These are phyloP conservation scores for Venturia asperata DNA, from an alignment of 2,329 filamentous ascomycete genomes.

Conservation along the genomic window DNA sequence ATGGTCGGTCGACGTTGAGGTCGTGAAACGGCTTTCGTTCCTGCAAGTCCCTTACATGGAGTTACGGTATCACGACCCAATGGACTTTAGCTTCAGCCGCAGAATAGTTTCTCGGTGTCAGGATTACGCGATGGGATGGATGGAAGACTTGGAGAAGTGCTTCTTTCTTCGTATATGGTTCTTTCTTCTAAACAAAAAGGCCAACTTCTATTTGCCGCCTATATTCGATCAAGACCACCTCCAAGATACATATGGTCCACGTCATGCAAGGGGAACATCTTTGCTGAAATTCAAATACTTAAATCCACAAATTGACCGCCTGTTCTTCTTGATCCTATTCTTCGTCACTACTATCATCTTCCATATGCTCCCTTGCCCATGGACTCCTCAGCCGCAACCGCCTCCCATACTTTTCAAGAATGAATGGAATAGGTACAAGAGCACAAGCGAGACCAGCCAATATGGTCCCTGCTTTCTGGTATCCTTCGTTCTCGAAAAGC, in stretches of 20 bases:
- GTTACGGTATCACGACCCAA: too few species aligned
- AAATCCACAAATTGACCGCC: neutral
- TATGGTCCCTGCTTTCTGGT: conserved; percentile 72
- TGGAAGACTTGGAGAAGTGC: neutral
- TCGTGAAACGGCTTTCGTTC: neutral
- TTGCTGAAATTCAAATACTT: neutral
- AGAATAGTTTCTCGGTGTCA: neutral
- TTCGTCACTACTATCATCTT: conserved; percentile 15
- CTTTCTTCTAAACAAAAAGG: too few species aligned
- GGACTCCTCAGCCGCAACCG: conserved; percentile 50
- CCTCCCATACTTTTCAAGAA: conserved; percentile 61
- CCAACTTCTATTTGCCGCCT: too few species aligned
- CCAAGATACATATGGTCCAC: too few species aligned
- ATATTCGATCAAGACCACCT: too few species aligned
- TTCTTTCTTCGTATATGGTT: neutral
- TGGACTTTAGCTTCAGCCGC: too few species aligned
- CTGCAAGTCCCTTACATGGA: too few species aligned
- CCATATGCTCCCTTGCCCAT: conserved; percentile 39
- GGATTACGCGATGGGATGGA: neutral
- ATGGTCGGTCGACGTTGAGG: too few species aligned
- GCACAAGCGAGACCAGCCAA: conserved; percentile 64
- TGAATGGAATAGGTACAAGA: conserved; percentile 73
- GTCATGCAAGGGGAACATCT: neutral
- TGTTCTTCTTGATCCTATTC: neutral
- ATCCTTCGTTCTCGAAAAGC: conserved; percentile 62